Evolutionary conservation across 805 yeast species (phyloP), one percentile per base, ranked within the genome.

Genomic region (Teunomyces tritomae): DNA sequence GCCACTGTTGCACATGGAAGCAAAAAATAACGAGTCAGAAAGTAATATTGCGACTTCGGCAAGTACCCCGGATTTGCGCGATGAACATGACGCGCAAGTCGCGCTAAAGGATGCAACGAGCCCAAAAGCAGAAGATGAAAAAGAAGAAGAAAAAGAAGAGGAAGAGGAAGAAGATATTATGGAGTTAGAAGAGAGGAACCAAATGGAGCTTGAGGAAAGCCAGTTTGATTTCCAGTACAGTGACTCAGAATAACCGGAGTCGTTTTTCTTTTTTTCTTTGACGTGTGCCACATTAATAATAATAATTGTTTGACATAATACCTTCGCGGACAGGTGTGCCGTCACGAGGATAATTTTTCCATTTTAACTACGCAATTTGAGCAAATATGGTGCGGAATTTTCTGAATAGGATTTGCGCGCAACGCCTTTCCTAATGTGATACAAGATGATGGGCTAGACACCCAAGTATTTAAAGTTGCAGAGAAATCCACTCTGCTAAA

Each of bases 141-240:
- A 35, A 6, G 20, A 16, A 16, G 29, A 35, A 5, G 11, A 16
- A 14, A 16, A 11, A 10, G 24, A 13, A 13, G 37, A 8, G 11
- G 11, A 36, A 3, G 49, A 32, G 11, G 47, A 37, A 10, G 39
- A 39, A 10, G 13, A 10, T 16, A 30, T 28, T 29, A 30, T 44
- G 45, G 47, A 40, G 24, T 41, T 52, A 2, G 36, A 20, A 33
- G 56, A 45, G 42, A 41, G 40, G 14, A 17, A 17, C 39, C 44
- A 44, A 40, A 17, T 54, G 5, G 44, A 36, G 17, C 49, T 45
- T 8, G 60, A 60, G 43, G 64, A 60, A 36, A 49, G 45, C 14
- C 44, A 46, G 32, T 51, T 57, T 36, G 63, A 57, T 9, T 54
- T 59, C 34, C 59, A 57, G 39, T 60, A 59, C 45, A 48, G 50